Conservation (phyloP, 371 early-diverging fungal species). For the Blakeslea trispora region DNA sequence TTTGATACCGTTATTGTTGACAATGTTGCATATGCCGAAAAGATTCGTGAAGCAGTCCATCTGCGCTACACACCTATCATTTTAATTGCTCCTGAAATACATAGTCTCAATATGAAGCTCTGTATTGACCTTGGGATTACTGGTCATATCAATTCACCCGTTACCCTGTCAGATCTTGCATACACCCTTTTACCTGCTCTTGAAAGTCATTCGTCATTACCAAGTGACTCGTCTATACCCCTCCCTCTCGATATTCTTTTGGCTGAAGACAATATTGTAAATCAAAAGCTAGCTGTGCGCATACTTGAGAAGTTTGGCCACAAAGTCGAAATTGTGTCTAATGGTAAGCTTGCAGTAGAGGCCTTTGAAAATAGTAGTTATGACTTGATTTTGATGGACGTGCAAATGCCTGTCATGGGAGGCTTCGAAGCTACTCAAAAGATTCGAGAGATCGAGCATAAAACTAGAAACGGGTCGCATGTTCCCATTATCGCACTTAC, state of each 20-base stretch:
- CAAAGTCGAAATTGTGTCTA: slow-evolving; percentile 68
- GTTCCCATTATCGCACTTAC: slow-evolving; percentile 79
- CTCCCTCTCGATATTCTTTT: slow-evolving; percentile 68
- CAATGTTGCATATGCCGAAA: slow-evolving; percentile 51
- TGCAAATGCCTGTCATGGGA: slow-evolving; percentile 77
- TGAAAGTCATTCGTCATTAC: slow-evolving; percentile 62
- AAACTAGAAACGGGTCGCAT: slow-evolving; percentile 43
- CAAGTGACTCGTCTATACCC: slow-evolving; percentile 52
- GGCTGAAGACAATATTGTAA: slow-evolving; percentile 84
- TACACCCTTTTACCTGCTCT: slow-evolving; percentile 69
- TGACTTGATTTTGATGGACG: slow-evolving; percentile 81
- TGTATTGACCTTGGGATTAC: slow-evolving; percentile 67
- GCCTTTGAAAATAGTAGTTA: slow-evolving; percentile 57
- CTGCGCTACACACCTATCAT: slow-evolving; percentile 71
- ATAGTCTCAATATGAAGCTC: slow-evolving; percentile 56
- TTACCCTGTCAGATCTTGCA: slow-evolving; percentile 60
- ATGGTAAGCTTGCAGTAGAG: slow-evolving; percentile 78
- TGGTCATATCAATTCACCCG: slow-evolving; percentile 64
- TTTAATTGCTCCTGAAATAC: slow-evolving; percentile 48
- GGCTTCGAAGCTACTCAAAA: slow-evolving; percentile 76
- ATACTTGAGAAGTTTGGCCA: slow-evolving; percentile 78
- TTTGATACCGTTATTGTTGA: slow-evolving; percentile 62
- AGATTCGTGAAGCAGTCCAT: slow-evolving; percentile 52
- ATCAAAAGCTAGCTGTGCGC: slow-evolving; percentile 76
- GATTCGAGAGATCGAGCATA: slow-evolving; percentile 68